Base-by-base conservation (phyloP, 73 alveolate genomes). In the Symbiodinium pilosum region DNA sequence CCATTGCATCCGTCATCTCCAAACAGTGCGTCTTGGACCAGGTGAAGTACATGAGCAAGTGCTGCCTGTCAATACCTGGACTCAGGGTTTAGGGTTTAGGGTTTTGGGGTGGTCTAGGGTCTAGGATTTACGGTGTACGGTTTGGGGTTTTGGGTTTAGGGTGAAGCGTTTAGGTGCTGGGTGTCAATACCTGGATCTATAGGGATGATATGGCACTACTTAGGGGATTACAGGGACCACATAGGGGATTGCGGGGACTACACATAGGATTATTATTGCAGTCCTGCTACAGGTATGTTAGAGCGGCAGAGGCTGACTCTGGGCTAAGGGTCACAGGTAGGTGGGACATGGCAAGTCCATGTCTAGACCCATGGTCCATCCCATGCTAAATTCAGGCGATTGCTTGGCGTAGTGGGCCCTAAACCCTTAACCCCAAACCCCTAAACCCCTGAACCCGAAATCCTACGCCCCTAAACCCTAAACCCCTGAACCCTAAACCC, bases 31-130 rank as follows among this genome's bases (percentile, higher is more conserved):
- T 89, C 75, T 89, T 89, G 36, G 95, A 89, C 95, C 95, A 89
- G 21, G 95, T 84, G 87, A 89, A 89, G 87, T 64, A 89, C 95
- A 89, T 89, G 38, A 89, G 87, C 64, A 89, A 42, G 73, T 89
- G 95, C 87, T 89, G 87, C 12, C 69, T 83, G 75, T 89, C 95
- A 73, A 89, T 89, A 26, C 95, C 95, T 89, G 56, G 81, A 38
- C 38, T 64, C 11, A 64, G 77, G 41, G 38, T 30, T 21, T 21
- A 64, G 77, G 30, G 11, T 64, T 21, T 64, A 21, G 59, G 59
- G 59, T 14, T 7, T 64, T 26, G n/a, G n/a, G n/a, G n/a, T n/a
- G 77, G 32, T 7, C 6, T 4, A 36, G 28, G 21, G 12, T 3
- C 21, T 28, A 28, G 21, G 69, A 20, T 1, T 52, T 52, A 28